A percentile compares a stretch with the other conserved stretches of the same genome.
These are phyloP conservation scores for Mortierella sp. DNA, from an alignment of 371 early-diverging fungal species.

Conservation along the genomic window DNA sequence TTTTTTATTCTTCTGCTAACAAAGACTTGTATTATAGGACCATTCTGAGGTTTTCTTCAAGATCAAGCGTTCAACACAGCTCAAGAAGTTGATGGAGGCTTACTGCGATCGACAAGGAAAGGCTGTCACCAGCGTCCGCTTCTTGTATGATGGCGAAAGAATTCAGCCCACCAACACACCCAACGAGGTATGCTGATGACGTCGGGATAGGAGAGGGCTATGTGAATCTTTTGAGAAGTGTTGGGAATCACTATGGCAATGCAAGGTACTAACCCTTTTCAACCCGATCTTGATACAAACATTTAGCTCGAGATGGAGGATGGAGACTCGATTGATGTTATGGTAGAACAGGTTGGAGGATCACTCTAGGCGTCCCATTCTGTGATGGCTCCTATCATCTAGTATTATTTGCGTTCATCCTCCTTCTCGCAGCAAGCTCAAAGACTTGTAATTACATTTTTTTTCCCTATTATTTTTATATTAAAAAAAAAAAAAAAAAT, in stretches of 20 bases:
- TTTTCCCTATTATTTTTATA: not conserved
- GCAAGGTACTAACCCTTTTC: not conserved
- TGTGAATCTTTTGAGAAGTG: not conserved
- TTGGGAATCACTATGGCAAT: not conserved
- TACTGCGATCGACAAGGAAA: conserved; percentile 88
- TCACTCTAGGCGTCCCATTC: conserved; percentile 18
- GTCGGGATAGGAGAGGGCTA: not conserved
- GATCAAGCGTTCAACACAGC: conserved; percentile 90
- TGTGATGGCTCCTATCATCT: not conserved
- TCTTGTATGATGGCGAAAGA: conserved; percentile 91
- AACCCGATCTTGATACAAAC: conserved; percentile 2
- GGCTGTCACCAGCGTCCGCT: conserved; percentile 81
- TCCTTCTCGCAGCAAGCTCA: not conserved
- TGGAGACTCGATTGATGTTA: conserved; percentile 93
- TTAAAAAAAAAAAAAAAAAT: conserved; percentile 1
- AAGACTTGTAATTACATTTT: not conserved
- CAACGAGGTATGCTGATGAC: conserved; percentile 69
- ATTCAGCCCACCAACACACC: conserved; percentile 85
- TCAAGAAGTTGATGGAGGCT: conserved; percentile 94
- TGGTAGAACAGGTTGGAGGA: conserved; percentile 94
- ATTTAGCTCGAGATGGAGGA: conserved; percentile 95
- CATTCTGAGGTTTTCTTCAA: conserved; percentile 91
- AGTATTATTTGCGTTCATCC: not conserved
- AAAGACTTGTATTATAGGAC: conserved; percentile 61
- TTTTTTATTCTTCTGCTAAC: not conserved